Base-by-base conservation (phyloP, 805 yeast genomes). In the Starmerella gropengiesseri region DNA sequence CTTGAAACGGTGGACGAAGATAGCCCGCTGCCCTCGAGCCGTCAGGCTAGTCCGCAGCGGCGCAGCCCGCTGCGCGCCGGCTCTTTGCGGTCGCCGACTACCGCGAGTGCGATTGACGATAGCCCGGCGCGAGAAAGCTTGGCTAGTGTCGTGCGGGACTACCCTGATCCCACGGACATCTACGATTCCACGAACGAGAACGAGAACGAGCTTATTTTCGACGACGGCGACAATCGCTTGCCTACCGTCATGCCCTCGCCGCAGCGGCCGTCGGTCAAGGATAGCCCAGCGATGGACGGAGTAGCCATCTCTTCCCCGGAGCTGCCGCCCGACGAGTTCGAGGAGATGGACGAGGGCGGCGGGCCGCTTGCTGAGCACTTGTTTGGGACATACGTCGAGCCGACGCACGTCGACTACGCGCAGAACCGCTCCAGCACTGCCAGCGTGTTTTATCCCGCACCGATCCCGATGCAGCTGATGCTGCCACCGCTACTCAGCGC, bases 401-500 rank as follows among this genome's bases (percentile, higher is more conserved):
- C 39, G 13, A 5, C 7, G 6, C 31, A 36, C 21, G 31, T 20
- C 28, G 32, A 20, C 29, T 17, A 26, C 28, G 26, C 39, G 11
- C 8, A 16, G 9, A 25, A 36, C 7, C 31, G 13, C 9, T 11
- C 11, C 14, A 7, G 22, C 22, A 9, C 31, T 11, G 18, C n/a
- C n/a, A n/a, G 14, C 28, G 21, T 44, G 2, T 50, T 44, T 40
- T 62, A 62, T 32, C 65, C 66, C 3, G 62, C 65, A 3, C 66
- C 65, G 3, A 51, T 62, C 8, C 66, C 66, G 9, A 41, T 48
- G n/a, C 51, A 50, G 44, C 52, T 62, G 13, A 47, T 51, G 22
- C 53, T 59, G 5, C 66, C 66, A 9, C 66, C 66, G 4, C 41
- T 56, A 22, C 42, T 62, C 30, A 50, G 60, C 9, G 48, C 46